Percentiles rank a stretch among this genome's conserved stretches.
Conservation (phyloP, 495 filamentous ascomycete genomes). For the Echria macrotheca region DNA sequence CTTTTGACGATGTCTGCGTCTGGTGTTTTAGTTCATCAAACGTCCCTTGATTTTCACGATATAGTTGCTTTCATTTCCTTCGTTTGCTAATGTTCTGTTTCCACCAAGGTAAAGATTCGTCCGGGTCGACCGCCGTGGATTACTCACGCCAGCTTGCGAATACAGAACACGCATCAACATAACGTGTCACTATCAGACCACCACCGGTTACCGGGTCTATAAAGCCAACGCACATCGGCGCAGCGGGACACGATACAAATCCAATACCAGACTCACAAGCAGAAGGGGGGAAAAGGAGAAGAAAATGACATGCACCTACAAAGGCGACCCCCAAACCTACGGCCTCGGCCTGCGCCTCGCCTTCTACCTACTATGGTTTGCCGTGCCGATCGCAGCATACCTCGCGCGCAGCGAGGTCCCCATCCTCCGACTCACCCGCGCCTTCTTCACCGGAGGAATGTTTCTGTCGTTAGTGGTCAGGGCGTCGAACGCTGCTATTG, state of each 20-base stretch:
- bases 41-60: too few species aligned
- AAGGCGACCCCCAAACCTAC: slow-evolving; percentile 3
- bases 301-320: slow-evolving; percentile 4
- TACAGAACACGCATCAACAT: too few species aligned
- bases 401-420: neutral
- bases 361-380: slow-evolving; percentile 26
- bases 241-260: neutral
- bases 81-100: too few species aligned
- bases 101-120: too few species aligned
- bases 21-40: neutral
- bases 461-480: slow-evolving; percentile 3
- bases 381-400: slow-evolving; percentile 5
- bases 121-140: neutral
- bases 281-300: neutral
- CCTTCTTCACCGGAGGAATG: slow-evolving; percentile 5
- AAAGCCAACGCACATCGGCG: too few species aligned
- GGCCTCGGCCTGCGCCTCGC: slow-evolving; percentile 26
- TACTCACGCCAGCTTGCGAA: too few species aligned
- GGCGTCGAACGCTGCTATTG: neutral
- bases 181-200: too few species aligned
- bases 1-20: neutral
- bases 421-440: neutral
- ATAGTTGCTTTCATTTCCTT: too few species aligned
- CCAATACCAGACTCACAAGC: neutral
- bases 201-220: too few species aligned